Evolutionary conservation across 164 flowering plant species (phyloP), one percentile per base, ranked within the genome.

Genomic region (Umbilicus rupestris): DNA sequence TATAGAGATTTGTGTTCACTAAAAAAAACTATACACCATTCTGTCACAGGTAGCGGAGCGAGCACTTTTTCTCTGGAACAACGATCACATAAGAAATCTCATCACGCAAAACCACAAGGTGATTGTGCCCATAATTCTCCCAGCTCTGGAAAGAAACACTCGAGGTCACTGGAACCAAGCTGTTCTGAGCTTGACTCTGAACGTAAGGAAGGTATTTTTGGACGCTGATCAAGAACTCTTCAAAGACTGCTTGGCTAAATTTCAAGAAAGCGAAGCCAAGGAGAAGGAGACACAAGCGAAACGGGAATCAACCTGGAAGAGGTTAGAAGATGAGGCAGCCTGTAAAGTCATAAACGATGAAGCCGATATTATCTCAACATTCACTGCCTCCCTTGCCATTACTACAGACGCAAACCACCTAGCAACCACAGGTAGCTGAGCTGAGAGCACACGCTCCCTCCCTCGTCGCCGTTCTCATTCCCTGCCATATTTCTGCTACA

Each of bases 91-190:
- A 69, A 76, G 84, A 39, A 83, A 77, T 74, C 74, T 89, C 69
- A 87, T 86, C 63, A 82, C 70, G n/a, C 82, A 80, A 67, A 87
- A 87, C 71, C 79, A 80, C 11, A 81, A 70, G 66, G 85, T 85
- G 37, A 85, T 90, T 74, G 74, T 87, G 60, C 92, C 96, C 26
- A 80, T 86, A 57, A 78, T 89, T 31, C 81, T 87, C 66, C 89
- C 90, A 16, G 84, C 94, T 55, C 67, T 90, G 77, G 94, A 87
- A 73, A 87, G 79, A 67, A 90, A 86, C 73, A 77, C 86, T 5
- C 72, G 78, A 52, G 67, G 71, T 39, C 96, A 90, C 74, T 90
- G 94, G 96, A 90, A 88, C 69, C 96, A 83, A 73, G 96, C 94
- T 64, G 96, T 90, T 39, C 88, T 83, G 68, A 86, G 94, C 72